These are phyloP conservation scores for Sistotremastrum suecicum DNA, from an alignment of 768 basidiomycete species.

Conservation along the genomic window DNA sequence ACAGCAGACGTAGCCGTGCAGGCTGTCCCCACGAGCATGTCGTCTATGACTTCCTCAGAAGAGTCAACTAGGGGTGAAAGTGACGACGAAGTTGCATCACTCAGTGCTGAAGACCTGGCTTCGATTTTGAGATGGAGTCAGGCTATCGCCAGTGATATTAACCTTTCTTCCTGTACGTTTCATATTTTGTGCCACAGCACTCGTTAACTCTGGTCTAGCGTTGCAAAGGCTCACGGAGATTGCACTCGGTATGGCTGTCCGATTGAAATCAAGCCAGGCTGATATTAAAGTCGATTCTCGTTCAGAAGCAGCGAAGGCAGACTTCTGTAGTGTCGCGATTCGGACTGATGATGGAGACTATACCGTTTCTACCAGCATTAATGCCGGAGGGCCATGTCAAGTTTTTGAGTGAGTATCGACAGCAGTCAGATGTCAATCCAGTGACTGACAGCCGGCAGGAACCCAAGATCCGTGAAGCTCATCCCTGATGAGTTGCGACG, in stretches of 20 bases:
- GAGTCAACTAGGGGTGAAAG: neutral
- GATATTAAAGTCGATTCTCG: constrained; percentile 1
- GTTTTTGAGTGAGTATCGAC: constrained; percentile 45
- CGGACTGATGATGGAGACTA: constrained; percentile 59
- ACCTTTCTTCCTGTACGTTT: constrained; percentile 40
- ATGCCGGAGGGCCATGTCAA: constrained; percentile 42
- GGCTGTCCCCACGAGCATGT: constrained; percentile 34
- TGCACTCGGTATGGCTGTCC: constrained; percentile 33
- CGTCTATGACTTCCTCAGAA: constrained; percentile 39
- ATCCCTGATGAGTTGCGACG: constrained; percentile 50
- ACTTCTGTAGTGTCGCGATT: constrained; percentile 54
- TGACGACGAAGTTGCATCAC: neutral
- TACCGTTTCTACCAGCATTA: constrained; percentile 53
- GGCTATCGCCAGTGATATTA: constrained; percentile 61
- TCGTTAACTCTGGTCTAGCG: constrained; percentile 21
- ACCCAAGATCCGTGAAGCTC: constrained; percentile 43
- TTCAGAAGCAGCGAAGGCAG: constrained; percentile 49
- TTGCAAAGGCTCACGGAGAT: constrained; percentile 60
- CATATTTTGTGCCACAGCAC: neutral
- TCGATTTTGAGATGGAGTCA: constrained; percentile 65
- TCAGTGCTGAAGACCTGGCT: constrained; percentile 26
- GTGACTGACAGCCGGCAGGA: constrained; percentile 21
- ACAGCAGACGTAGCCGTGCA: constrained; percentile 51
- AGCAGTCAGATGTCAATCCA: neutral
- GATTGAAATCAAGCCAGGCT: neutral